Evolutionary conservation across 2,329 filamentous ascomycete genomes (phyloP).

Genomic region (Massarina eburnea): DNA sequence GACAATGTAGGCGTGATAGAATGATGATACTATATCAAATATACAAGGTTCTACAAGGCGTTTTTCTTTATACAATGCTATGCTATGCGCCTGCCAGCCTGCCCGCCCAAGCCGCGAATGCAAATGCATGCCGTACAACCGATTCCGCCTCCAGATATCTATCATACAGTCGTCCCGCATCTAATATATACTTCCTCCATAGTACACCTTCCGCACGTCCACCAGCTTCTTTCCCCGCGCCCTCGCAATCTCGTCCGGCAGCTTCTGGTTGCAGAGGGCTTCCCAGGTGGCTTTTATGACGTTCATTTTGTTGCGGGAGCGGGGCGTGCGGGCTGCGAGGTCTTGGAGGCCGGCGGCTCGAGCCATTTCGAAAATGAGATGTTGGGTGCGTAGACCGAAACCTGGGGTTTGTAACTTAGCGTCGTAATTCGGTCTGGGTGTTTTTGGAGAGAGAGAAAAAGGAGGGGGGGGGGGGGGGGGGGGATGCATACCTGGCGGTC

Average conservation of each 20-base stretch:
- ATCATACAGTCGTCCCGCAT: too few species aligned
- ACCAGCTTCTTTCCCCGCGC: slow-evolving; percentile 93
- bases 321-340: slow-evolving; percentile 77
- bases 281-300: slow-evolving; percentile 88
- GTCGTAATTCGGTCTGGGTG: background rate
- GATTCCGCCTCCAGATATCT: too few species aligned
- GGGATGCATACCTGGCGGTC: slow-evolving; percentile 77
- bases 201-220: slow-evolving; percentile 96
- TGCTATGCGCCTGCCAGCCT: too few species aligned
- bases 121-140: too few species aligned
- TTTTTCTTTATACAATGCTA: slow-evolving; percentile 15
- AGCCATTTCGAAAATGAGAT: slow-evolving; percentile 92
- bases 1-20: slow-evolving; percentile 1
- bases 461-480: background rate
- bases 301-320: slow-evolving; percentile 96
- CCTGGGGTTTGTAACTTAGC: slow-evolving; percentile 55
- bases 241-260: slow-evolving; percentile 87
- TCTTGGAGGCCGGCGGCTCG: slow-evolving; percentile 84
- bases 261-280: slow-evolving; percentile 77
- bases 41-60: background rate
- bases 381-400: slow-evolving; percentile 89
- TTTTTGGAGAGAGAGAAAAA: background rate
- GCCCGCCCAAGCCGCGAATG: slow-evolving; percentile 10
- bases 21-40: background rate
- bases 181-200: slow-evolving; percentile 65